These are phyloP conservation scores for Symbiodinium natans DNA, from an alignment of 73 alveolate genomes.

Conservation along the genomic window DNA sequence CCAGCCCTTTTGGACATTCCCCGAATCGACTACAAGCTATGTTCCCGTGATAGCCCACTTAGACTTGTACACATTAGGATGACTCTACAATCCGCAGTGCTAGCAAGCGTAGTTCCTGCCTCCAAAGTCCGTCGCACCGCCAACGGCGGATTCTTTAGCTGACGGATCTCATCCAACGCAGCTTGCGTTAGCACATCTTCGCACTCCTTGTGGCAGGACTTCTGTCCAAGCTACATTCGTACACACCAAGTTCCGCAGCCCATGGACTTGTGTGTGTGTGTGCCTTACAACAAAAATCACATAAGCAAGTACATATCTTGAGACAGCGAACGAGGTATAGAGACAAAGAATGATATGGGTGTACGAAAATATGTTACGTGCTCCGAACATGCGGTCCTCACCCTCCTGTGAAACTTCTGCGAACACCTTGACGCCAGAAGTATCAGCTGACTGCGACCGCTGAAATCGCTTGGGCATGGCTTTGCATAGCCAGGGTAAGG, in stretches of 20 bases:
- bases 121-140: slow-evolving; percentile 49
- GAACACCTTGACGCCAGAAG: slow-evolving; percentile 28
- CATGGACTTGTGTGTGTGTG: neutral
- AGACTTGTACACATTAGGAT: no score
- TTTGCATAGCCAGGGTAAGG: neutral
- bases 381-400: neutral
- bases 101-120: no score
- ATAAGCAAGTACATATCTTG: neutral
- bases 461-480: slow-evolving; percentile 28
- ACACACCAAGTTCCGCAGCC: neutral
- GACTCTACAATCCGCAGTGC: no score
- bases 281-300: neutral
- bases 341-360: neutral
- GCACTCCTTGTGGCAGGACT: neutral
- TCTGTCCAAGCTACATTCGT: neutral
- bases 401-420: slow-evolving; percentile 12
- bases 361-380: no score
- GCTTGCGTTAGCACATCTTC: neutral
- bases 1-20: no score
- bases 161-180: slow-evolving; percentile 49
- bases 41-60: no score
- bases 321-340: neutral
- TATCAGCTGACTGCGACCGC: slow-evolving; percentile 31
- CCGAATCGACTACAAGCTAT: no score
- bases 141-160: slow-evolving; percentile 28